Percentiles rank a stretch among this genome's conserved stretches.
These are phyloP conservation scores for Paramyrothecium sp. DNA, from an alignment of 2,329 filamentous ascomycete species.

Conservation along the genomic window DNA sequence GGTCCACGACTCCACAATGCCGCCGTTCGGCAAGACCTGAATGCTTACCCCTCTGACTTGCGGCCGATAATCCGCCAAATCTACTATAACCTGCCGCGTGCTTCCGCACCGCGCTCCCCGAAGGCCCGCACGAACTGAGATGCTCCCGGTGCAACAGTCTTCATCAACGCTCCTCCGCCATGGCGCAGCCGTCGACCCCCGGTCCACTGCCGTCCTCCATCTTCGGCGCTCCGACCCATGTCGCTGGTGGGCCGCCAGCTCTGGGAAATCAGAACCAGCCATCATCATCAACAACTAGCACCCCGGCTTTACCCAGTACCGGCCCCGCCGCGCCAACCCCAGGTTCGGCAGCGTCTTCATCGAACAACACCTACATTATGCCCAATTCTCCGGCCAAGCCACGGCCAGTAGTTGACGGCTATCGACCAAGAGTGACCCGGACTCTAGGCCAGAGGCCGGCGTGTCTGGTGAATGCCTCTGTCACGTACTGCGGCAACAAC, in stretches of 20 bases:
- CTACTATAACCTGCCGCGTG: neutral
- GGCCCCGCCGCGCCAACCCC: conserved; percentile 18
- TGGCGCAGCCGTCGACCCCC: conserved; percentile 46
- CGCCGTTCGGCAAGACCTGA: neutral
- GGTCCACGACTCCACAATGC: neutral
- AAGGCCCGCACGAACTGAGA: neutral
- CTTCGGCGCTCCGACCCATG: conserved; percentile 40
- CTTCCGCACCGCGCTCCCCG: neutral
- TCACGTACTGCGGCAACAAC: conserved; percentile 98
- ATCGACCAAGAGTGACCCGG: conserved; percentile 79
- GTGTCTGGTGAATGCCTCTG: conserved; percentile 95
- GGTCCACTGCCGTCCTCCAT: conserved; percentile 40
- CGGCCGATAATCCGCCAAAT: neutral
- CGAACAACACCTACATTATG: conserved; percentile 89
- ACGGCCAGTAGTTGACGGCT: conserved; percentile 66
- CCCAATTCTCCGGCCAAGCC: conserved; percentile 76
- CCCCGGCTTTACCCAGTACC: conserved; percentile 18
- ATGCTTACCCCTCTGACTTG: neutral
- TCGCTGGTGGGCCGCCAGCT: conserved; percentile 20
- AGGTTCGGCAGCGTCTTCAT: conserved; percentile 32
- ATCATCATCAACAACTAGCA: conserved; percentile 13
- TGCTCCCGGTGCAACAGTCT: neutral
- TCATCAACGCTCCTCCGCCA: conserved; percentile 22
- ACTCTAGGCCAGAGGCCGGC: conserved; percentile 81
- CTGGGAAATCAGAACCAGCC: conserved; percentile 20